These are phyloP conservation scores for Microdochium paspali DNA, from an alignment of 2,329 filamentous ascomycete species.

Conservation along the genomic window DNA sequence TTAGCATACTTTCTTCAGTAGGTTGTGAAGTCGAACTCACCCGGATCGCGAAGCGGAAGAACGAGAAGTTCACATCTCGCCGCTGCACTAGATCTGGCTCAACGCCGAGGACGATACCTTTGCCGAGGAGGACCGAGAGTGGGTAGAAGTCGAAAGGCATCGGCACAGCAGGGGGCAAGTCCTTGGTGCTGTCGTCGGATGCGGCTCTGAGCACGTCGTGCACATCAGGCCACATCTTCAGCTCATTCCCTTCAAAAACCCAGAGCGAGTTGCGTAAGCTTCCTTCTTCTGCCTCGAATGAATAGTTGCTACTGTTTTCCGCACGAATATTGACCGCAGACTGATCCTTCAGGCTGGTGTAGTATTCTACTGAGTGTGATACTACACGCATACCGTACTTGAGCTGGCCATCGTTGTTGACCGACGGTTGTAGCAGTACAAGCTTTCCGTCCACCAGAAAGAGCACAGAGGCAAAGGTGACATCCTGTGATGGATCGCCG, in stretches of 20 bases:
- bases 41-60: slow-evolving; percentile 78
- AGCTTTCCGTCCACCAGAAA: slow-evolving; percentile 98
- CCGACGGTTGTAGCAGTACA: slow-evolving; percentile 79
- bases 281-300: slow-evolving; percentile 22
- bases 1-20: slow-evolving; percentile 3
- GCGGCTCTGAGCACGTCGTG: slow-evolving; percentile 71
- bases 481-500: slow-evolving; percentile 92
- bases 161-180: slow-evolving; percentile 64
- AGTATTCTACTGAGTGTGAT: slow-evolving; percentile 93
- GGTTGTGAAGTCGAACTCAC: slow-evolving; percentile 41
- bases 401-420: slow-evolving; percentile 71
- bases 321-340: slow-evolving; percentile 30
- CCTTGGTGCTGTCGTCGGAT: slow-evolving; percentile 53
- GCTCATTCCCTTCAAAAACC: slow-evolving; percentile 82
- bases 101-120: slow-evolving; percentile 82
- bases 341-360: slow-evolving; percentile 84
- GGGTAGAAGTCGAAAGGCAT: slow-evolving; percentile 94
- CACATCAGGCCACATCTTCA: slow-evolving; percentile 84
- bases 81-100: slow-evolving; percentile 92
- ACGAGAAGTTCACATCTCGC: slow-evolving; percentile 83
- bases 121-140: slow-evolving; percentile 75
- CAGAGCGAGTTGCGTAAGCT: slow-evolving; percentile 80
- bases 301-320: slow-evolving; percentile 15
- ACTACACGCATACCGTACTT: slow-evolving; percentile 99
- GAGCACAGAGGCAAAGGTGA: slow-evolving; percentile 83